Base-by-base conservation (phyloP, 2,329 filamentous ascomycete species). In the Diaporthe sp. region DNA sequence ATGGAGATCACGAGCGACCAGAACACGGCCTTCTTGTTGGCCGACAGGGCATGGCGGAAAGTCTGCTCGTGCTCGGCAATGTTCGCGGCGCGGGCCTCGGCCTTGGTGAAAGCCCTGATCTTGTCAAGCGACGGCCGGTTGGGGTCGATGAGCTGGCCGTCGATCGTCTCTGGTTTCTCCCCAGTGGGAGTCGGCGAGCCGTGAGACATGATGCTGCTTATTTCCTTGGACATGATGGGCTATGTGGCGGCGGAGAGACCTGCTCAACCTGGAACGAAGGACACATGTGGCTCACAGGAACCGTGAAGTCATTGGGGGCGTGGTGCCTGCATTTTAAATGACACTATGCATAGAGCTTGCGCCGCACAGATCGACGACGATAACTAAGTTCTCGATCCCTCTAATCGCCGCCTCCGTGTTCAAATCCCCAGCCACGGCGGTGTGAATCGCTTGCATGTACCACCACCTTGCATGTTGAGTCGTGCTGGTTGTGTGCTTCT, bases 1-100 rank as follows among this genome's bases (percentile, higher is more conserved):
- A 75, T 72, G 42, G 77, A 77, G 67, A 78, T 74, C 34, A 74
- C 22, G 34, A 78, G 57, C 31, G 77, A 78, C 74, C 76, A 78
- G 61, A 74, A 61, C 19, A 78, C 72, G 25, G 77, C 75, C 46
- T 69, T 74, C 9, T 51, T 62, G 22, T 73, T 73, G 31, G 19
- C 12, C 3, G 42, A 53, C 1, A 73, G 31, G 13, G 71, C 59
- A 10, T 68, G 49, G n/a, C n/a, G 37, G 17, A 73, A 62, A 10
- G 72, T 73, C 59, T 73, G 72, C 49, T 73, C 72, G 34, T 67
- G 72, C 25, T 73, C 72, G 15, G 72, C 59, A 22, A 62, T 53
- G 39, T 73, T 73, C 4, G 72, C 72, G n/a, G 72, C 72, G 59
- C 62, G 37, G 51, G 72, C 72, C 51, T 73, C 59, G 49, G 59